A percentile compares a stretch with the other conserved stretches of the same genome.
These are phyloP conservation scores for Chaetothyriales sp. DNA, from an alignment of 2,329 filamentous ascomycete genomes.

Conservation along the genomic window DNA sequence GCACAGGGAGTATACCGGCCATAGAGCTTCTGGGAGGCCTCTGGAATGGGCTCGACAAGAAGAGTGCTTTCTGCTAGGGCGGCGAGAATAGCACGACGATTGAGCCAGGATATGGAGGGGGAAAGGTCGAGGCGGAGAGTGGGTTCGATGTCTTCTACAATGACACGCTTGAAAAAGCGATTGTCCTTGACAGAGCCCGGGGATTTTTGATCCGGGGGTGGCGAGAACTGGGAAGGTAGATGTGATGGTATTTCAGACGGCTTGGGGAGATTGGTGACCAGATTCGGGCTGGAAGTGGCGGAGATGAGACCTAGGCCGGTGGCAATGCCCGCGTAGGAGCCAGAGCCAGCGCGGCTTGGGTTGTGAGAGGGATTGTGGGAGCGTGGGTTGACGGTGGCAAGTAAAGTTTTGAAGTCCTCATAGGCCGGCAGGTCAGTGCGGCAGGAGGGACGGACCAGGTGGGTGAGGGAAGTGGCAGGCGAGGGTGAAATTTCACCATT, in stretches of 20 bases:
- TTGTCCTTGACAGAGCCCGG: constrained; percentile 60
- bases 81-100: constrained; percentile 66
- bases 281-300: constrained; percentile 26
- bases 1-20: constrained; percentile 51
- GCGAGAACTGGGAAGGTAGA: constrained; percentile 29
- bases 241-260: constrained; percentile 38
- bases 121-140: constrained; percentile 79
- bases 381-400: constrained; percentile 42
- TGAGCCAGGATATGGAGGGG: constrained; percentile 85
- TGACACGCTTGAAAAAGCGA: constrained; percentile 79
- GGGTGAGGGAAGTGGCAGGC: constrained; percentile 58
- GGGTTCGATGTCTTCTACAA: constrained; percentile 86
- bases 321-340: constrained; percentile 50
- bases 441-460: constrained; percentile 69
- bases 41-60: constrained; percentile 74
- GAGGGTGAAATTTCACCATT: constrained; percentile 42
- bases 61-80: constrained; percentile 73
- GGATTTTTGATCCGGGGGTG: constrained; percentile 20
- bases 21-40: constrained; percentile 31
- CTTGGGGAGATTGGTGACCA: constrained; percentile 40
- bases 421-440: constrained; percentile 68
- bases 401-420: constrained; percentile 70
- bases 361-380: constrained; percentile 17
- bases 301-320: constrained; percentile 37
- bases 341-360: constrained; percentile 55